These are phyloP conservation scores for Saccharum spontaneum DNA, from an alignment of 176 grass and related monocot species.

Conservation along the genomic window DNA sequence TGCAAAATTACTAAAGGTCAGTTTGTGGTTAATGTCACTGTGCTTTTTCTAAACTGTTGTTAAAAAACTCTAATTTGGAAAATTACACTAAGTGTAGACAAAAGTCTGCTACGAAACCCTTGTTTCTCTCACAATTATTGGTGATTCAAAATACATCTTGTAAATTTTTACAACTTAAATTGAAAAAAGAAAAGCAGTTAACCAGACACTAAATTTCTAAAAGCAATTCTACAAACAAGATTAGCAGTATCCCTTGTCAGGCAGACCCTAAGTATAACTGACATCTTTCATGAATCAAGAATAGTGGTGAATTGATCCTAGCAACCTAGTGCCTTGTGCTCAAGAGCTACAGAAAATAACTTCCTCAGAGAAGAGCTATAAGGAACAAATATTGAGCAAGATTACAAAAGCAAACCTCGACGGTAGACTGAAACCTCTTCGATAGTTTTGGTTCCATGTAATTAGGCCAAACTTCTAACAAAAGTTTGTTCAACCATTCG, in stretches of 20 bases:
- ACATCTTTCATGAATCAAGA: conserved; percentile 10
- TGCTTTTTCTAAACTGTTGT: neutral
- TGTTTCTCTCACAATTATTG: neutral
- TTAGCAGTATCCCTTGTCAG: neutral
- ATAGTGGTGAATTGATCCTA: neutral
- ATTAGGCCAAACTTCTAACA: conserved; percentile 92
- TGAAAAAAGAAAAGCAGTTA: neutral
- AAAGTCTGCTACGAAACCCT: neutral
- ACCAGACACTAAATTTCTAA: neutral
- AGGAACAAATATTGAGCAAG: neutral
- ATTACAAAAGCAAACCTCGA: conserved; percentile 67
- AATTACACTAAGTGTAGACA: neutral
- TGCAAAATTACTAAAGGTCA: conserved; percentile 6
- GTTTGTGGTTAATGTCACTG: neutral
- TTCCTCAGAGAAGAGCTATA: neutral
- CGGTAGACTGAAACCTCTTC: conserved; percentile 65
- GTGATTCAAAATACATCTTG: neutral
- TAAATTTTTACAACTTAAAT: neutral
- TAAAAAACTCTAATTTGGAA: neutral
- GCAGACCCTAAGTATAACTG: neutral
- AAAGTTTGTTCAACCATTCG: conserved; percentile 83
- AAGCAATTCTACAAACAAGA: conserved; percentile 2
- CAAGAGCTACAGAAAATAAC: conserved; percentile 17
- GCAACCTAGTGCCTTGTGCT: neutral
- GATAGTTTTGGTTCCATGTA: conserved; percentile 96